These are phyloP conservation scores for Nephelium lappaceum DNA, from an alignment of 345 rosid species.

Conservation along the genomic window DNA sequence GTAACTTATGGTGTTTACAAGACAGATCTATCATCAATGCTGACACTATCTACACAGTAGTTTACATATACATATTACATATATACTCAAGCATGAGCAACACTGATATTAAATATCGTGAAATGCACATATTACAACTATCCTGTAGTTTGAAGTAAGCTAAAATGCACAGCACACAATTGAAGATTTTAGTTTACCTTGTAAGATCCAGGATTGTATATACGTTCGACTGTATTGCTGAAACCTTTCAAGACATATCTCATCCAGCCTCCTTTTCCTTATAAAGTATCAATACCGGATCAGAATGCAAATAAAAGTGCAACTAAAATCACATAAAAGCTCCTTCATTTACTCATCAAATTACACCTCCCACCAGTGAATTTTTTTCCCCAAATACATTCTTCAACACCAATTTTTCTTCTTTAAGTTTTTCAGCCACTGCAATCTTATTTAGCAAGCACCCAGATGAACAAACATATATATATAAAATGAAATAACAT, in stretches of 20 bases:
- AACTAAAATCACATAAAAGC: not conserved
- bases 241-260: constrained; percentile 88
- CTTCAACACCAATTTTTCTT: not conserved
- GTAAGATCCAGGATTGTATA: constrained; percentile 91
- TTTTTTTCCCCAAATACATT: not conserved
- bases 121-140: not conserved
- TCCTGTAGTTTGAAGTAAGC: not conserved
- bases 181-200: constrained; percentile 52
- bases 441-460: not conserved
- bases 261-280: constrained; percentile 89
- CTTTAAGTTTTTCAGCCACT: not conserved
- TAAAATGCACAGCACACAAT: constrained; percentile 4
- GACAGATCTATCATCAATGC: not conserved
- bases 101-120: not conserved
- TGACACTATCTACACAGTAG: not conserved
- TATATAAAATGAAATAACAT: not conserved
- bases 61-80: no score
- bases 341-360: not conserved
- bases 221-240: constrained; percentile 80
- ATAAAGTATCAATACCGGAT: constrained; percentile 6
- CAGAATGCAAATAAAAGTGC: not conserved
- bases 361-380: not conserved
- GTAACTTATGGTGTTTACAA: not conserved
- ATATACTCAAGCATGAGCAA: not conserved
- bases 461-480: not conserved